Evolutionary conservation across 768 basidiomycete genomes (phyloP), one percentile per base, ranked within the genome.

Genomic region (Phaffia tasmanica): DNA sequence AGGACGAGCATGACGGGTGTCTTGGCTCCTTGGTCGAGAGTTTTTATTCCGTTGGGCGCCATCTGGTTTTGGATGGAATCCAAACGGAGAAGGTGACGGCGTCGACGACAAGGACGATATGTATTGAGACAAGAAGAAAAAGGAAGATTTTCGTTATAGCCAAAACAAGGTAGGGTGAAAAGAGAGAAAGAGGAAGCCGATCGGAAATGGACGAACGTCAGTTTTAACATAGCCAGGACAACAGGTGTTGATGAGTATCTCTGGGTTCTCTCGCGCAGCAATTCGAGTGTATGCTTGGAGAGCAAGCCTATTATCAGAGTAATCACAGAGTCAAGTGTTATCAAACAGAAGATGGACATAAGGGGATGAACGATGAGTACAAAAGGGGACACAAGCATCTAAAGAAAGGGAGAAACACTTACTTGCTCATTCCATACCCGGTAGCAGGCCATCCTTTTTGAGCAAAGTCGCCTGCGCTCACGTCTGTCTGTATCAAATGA

Each of bases 211-310:
- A 57, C 55, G 5, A 14, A 67, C 51, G 4, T 59, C 42, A 11
- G 71, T 71, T 48, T 70, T 63, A 23, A 72, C 71, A 57, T 64
- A 73, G 32, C 72, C 71, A 3, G 72, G 71, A 48, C 71, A 72
- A 68, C 70, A 71, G 1, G 64, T 49, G 32, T 73, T 73, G 66
- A 72, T 65, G n/a, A 69, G 62, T 4, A 70, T 67, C 4, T 27
- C 47, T 11, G 67, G 61, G 50, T 71, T 35, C 35, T 66, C 48
- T 14, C 67, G 62, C 15, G 70, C 71, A 50, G 69, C 50, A 21
- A 69, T 56, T 16, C 64, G 56, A 29, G 70, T 72, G 30, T 65
- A 55, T 21, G 71, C 71, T 15, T 63, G 72, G 15, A 72, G 55
- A 18, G 49, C 51, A n/a, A 69, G 61, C 49, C 59, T 67, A 55